A percentile compares a stretch with the other conserved stretches of the same genome.
Evolutionary conservation across 306 rosid species (phyloP).

Genomic region (Cucumis cinereus): DNA sequence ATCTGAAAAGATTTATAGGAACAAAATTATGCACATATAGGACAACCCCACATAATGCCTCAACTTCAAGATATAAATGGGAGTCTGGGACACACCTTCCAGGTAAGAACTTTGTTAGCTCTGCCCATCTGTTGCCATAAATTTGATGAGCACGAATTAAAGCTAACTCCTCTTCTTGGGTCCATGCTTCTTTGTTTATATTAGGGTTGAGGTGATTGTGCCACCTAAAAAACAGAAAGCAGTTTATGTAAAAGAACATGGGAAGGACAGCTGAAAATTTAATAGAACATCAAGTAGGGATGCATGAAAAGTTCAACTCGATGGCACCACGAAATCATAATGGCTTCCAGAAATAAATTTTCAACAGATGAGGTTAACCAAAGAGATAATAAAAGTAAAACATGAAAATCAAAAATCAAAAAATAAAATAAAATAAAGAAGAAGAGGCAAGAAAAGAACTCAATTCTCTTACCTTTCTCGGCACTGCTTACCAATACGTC

Average conservation of each 20-base stretch:
- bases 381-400: not conserved
- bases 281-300: not conserved
- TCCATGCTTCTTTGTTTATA: conserved; percentile 98
- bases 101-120: conserved; percentile 77
- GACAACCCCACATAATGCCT: not conserved
- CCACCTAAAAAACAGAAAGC: conserved; percentile 45
- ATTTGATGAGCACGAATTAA: conserved; percentile 85
- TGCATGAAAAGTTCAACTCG: not conserved
- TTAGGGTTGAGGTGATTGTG: conserved; percentile 97
- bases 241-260: not conserved
- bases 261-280: not conserved
- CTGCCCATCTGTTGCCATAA: conserved; percentile 97
- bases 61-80: not conserved
- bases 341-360: not conserved
- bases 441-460: not conserved
- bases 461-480: conserved; percentile 76
- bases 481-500: conserved; percentile 99
- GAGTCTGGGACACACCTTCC: conserved; percentile 58
- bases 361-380: not conserved
- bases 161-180: conserved; percentile 91
- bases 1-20: not conserved
- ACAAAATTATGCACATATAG: not conserved
- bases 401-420: not conserved
- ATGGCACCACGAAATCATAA: not conserved
- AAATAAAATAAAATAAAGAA: no score